Evolutionary conservation across 495 filamentous ascomycete species (phyloP).

Genomic region (Neurospora sp.): DNA sequence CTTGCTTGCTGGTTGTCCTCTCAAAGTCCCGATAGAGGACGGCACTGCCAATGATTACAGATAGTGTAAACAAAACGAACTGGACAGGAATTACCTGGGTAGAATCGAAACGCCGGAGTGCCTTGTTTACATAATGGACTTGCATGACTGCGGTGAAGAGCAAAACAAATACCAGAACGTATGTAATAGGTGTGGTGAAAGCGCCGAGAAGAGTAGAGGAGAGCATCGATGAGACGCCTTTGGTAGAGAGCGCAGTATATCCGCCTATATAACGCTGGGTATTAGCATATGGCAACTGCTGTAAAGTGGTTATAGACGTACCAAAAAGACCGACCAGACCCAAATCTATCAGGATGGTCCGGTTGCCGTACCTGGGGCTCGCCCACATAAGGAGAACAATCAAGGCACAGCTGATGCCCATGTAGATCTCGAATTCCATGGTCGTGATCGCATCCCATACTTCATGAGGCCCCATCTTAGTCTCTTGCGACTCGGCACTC

Average conservation of each 20-base stretch:
- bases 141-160: conserved; percentile 83
- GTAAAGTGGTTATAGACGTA: conserved; percentile 30
- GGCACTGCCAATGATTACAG: conserved; percentile 87
- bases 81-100: conserved; percentile 96
- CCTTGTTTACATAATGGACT: conserved; percentile 91
- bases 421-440: conserved; percentile 85
- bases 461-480: conserved; percentile 80
- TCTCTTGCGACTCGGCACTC: conserved; percentile 82
- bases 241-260: conserved; percentile 91
- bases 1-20: conserved; percentile 55
- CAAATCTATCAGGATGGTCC: conserved; percentile 84
- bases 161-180: conserved; percentile 67
- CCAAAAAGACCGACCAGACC: conserved; percentile 89
- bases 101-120: conserved; percentile 87
- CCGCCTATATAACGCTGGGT: conserved; percentile 50
- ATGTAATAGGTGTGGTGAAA: conserved; percentile 85
- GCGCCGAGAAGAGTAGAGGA: conserved; percentile 79
- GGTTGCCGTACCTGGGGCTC: conserved; percentile 71
- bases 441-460: conserved; percentile 83
- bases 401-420: conserved; percentile 60
- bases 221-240: conserved; percentile 89
- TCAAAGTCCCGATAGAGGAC: conserved; percentile 92
- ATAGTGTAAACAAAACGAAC: conserved; percentile 93
- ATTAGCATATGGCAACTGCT: neutral
- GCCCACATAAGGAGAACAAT: conserved; percentile 69